phyloP scores from a whole-genome alignment of 352 stramenopile species.

The Globisporangium iwayamae region DNA sequence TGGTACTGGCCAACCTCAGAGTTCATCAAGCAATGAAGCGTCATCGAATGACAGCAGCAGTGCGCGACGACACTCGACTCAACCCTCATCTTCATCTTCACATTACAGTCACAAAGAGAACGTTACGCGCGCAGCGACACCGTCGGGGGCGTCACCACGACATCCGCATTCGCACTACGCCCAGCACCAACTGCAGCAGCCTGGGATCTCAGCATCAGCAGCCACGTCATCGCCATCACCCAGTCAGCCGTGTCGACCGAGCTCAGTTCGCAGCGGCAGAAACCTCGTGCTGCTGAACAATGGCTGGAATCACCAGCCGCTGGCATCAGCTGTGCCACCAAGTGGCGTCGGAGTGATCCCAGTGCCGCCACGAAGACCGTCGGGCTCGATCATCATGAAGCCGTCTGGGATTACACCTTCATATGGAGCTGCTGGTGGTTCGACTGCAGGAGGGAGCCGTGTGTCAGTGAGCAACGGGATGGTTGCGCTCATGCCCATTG shows the following conservation, averaged over 20 bases:
- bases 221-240: background rate
- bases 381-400: background rate
- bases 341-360: constrained; percentile 3
- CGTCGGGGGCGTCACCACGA: constrained; percentile 16
- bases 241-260: constrained; percentile 25
- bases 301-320: constrained; percentile 5
- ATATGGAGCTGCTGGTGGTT: background rate
- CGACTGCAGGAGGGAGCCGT: background rate
- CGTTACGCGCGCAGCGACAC: constrained; percentile 1
- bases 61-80: background rate
- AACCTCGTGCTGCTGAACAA: constrained; percentile 41
- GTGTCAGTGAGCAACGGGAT: constrained; percentile 36
- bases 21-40: background rate
- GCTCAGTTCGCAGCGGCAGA: constrained; percentile 42
- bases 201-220: background rate
- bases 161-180: background rate
- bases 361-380: constrained; percentile 5
- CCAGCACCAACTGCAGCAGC: constrained; percentile 12
- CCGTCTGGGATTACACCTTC: background rate
- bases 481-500: constrained; percentile 29
- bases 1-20: background rate
- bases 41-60: background rate
- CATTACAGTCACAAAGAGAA: background rate
- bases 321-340: background rate
- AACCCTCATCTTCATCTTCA: background rate